Evolutionary conservation across 2,329 filamentous ascomycete species (phyloP).

Genomic region (Pseudocercospora crystallina): DNA sequence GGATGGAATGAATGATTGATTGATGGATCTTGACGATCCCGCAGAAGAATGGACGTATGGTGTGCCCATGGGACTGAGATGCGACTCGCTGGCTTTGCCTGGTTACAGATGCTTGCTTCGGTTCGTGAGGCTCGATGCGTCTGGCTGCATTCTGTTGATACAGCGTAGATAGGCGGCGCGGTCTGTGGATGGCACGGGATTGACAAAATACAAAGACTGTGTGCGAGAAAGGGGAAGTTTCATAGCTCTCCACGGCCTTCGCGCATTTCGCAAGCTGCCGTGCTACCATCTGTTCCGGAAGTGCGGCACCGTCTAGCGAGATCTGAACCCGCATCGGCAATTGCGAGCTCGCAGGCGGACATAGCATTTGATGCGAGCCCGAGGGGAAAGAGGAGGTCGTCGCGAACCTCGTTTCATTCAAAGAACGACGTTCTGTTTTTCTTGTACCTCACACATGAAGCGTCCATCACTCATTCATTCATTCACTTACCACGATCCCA

Average conservation of each 20-base stretch:
- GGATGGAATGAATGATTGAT: no score
- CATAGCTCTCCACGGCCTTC: no score
- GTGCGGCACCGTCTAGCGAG: constrained; percentile 5
- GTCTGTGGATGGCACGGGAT: background rate
- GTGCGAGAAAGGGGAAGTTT: no score
- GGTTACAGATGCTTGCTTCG: background rate
- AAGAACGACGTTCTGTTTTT: no score
- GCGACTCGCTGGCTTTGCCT: background rate
- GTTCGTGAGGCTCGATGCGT: background rate
- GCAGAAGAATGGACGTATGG: background rate
- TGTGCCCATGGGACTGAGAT: constrained; percentile 1
- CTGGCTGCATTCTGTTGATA: background rate
- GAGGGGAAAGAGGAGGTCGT: no score
- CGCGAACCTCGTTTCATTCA: no score
- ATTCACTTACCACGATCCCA: no score
- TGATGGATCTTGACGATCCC: no score
- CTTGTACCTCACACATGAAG: background rate
- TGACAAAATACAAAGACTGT: background rate
- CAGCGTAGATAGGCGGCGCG: background rate
- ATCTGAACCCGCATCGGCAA: background rate
- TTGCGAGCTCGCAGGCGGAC: background rate
- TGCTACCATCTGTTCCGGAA: background rate
- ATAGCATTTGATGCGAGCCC: no score
- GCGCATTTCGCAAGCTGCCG: background rate
- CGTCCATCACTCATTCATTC: no score